Base-by-base conservation (phyloP, 2,329 filamentous ascomycete genomes). In the Beauveria australis region DNA sequence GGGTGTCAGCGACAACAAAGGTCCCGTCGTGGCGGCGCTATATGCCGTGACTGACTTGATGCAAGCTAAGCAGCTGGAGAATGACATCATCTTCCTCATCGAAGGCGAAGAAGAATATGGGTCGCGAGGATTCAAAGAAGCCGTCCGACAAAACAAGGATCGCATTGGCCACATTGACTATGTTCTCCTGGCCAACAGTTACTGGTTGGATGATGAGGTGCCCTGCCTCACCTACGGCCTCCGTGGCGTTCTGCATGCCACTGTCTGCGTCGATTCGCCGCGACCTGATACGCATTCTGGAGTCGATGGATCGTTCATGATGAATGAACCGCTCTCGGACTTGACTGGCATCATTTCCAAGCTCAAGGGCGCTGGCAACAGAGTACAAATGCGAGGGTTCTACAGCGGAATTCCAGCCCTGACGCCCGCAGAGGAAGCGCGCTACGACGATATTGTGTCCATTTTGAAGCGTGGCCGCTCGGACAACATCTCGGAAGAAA, bases 1-100 rank as follows among this genome's bases (percentile, higher is more conserved):
- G 67, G 94, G 94, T n/a, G 90, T 95, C 16, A 95, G 92, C 53
- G 94, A 99, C 73, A 97, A 99, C 76, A 99, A 99, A 73, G 94
- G 95, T 0, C 94, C 94, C 0, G 91, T 97, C 63, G 85, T 99
- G 69, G 93, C 95, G 1, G 94, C 94, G 1, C 81, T 99, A 0
- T 97, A 95, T 70, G 94, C 93, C 0, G 93, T 95, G 1, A 91
- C 93, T 0, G 93, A 97, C 67, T 78, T 99, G 3, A 85, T 90
- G 64, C 88, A 93, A 64, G 86, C 89, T n/a, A 91, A 96, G 67
- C 81, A 84, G 19, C 80, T 99, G 1, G 88, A 88, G 57, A 92
- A 92, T 44, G 92, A 99, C 67, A 87, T 99, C 60, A 82, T 96
- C 30, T 99, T 99, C 69, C 76, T 99, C 3, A 95, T 99, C 53